These are phyloP conservation scores for Cantharellus anzutake DNA, from an alignment of 768 basidiomycete species.

Conservation along the genomic window DNA sequence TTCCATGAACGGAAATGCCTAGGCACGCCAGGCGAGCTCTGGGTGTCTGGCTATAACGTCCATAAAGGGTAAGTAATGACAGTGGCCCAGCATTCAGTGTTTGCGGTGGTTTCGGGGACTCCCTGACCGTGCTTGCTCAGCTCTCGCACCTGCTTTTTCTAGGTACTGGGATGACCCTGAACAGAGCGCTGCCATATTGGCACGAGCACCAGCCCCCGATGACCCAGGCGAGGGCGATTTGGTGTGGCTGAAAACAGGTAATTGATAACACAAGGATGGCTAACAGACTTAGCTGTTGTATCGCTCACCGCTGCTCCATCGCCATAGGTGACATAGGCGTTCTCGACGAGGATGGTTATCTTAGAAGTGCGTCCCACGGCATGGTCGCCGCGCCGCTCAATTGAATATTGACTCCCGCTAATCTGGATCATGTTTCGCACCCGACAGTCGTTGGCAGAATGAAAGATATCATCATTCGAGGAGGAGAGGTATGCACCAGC, in stretches of 20 bases:
- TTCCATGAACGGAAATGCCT: background rate
- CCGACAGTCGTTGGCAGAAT: background rate
- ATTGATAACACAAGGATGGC: no score
- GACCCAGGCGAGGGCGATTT: conserved; percentile 25
- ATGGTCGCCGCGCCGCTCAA: background rate
- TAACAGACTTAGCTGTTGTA: no score
- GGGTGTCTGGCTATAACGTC: conserved; percentile 53
- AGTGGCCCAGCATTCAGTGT: background rate
- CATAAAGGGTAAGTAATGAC: conserved; percentile 44
- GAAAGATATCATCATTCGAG: conserved; percentile 74
- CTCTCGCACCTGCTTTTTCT: background rate
- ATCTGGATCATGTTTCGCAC: background rate
- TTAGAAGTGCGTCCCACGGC: conserved; percentile 34
- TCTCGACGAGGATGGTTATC: conserved; percentile 65
- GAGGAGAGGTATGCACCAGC: conserved; percentile 41
- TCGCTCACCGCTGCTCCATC: no score
- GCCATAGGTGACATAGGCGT: conserved; percentile 60
- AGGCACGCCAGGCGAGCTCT: conserved; percentile 45
- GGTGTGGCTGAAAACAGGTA: conserved; percentile 27
- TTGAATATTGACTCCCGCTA: background rate
- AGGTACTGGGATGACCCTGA: conserved; percentile 65
- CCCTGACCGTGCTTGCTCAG: background rate
- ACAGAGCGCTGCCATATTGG: conserved; percentile 44
- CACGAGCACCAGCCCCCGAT: conserved; percentile 26
- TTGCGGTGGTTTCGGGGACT: background rate